Conservation (phyloP, 495 filamentous ascomycete species). For the Daldinia childiae region DNA sequence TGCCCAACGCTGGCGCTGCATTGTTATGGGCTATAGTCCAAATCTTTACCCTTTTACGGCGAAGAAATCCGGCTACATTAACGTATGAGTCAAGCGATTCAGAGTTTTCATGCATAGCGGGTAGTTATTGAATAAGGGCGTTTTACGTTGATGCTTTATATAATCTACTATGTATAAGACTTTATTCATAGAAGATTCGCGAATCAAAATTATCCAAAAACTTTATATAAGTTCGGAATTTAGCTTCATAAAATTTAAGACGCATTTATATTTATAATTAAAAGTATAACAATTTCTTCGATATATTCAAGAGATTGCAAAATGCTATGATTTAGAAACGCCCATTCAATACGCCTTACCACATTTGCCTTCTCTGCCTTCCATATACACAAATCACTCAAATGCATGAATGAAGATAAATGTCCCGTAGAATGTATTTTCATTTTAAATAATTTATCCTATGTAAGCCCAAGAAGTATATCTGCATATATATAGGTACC, state of each 20-base stretch:
- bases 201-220: not conserved
- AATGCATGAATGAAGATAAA: not conserved
- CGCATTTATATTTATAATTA: too few species aligned
- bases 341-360: too few species aligned
- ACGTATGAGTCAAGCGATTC: not conserved
- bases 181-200: not conserved
- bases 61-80: not conserved
- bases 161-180: not conserved
- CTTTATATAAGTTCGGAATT: not conserved
- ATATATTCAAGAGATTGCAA: too few species aligned
- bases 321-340: too few species aligned
- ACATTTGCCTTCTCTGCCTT: too few species aligned
- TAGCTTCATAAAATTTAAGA: not conserved
- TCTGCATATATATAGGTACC: too few species aligned
- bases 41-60: not conserved
- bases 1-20: not conserved
- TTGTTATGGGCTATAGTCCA: not conserved
- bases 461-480: constrained; percentile 17
- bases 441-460: constrained; percentile 18
- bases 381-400: not conserved
- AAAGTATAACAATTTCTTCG: too few species aligned
- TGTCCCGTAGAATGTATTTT: not conserved
- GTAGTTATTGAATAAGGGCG: not conserved
- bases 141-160: not conserved
- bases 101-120: not conserved